These are phyloP conservation scores for Elsinoe perseae DNA, from an alignment of 2,329 filamentous ascomycete species.

Conservation along the genomic window DNA sequence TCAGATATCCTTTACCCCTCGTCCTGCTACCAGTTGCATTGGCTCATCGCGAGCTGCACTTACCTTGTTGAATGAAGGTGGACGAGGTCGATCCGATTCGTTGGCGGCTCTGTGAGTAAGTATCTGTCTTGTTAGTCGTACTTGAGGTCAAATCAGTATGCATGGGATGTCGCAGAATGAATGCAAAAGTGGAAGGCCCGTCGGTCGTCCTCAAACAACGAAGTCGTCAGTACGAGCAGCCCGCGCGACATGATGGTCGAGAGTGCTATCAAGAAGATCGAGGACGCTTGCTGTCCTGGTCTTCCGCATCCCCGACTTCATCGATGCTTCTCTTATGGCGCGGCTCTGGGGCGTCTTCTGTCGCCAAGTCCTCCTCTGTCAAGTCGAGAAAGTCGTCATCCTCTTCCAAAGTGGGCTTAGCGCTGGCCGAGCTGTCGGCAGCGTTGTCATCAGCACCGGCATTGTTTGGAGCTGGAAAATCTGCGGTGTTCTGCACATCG, in stretches of 20 bases:
- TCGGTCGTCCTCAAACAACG: neutral
- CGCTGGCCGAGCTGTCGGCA: neutral
- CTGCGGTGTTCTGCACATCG: neutral
- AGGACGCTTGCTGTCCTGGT: constrained; percentile 18
- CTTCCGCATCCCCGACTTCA: constrained; percentile 13
- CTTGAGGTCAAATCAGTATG: neutral
- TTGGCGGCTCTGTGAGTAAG: too few relatives aligned
- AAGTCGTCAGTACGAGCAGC: neutral
- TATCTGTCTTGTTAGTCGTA: neutral
- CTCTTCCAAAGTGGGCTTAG: constrained; percentile 21
- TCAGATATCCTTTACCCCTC: too few relatives aligned
- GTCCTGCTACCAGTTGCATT: too few relatives aligned
- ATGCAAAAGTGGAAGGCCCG: neutral
- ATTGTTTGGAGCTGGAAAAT: too few relatives aligned
- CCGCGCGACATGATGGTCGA: neutral
- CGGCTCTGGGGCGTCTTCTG: neutral
- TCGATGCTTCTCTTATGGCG: constrained; percentile 15
- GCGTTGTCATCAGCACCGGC: neutral
- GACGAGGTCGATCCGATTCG: too few relatives aligned
- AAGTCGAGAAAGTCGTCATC: constrained; percentile 21
- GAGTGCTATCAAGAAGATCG: constrained; percentile 17
- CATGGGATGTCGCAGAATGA: neutral
- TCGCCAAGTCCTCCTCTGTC: constrained; percentile 12
- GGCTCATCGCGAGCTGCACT: too few relatives aligned
- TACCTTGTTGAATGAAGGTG: too few relatives aligned